phyloP scores from a whole-genome alignment of 306 rosid genomes.

The Glycine latifolia region DNA sequence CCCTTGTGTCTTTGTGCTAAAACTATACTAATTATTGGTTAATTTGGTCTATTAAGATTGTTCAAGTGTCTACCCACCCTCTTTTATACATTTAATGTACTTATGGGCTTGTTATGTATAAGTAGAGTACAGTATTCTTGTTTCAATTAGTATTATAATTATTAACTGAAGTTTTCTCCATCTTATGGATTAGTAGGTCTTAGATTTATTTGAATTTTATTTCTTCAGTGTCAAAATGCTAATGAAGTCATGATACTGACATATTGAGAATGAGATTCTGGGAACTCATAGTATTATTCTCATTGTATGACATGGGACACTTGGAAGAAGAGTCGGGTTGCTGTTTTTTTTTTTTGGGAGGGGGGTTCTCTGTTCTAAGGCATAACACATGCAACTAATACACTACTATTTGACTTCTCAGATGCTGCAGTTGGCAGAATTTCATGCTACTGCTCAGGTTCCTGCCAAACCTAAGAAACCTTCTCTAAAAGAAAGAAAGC shows the following conservation, averaged over 20 bases:
- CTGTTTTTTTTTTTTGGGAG: background rate
- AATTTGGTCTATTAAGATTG: slow-evolving; percentile 9
- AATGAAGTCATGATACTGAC: slow-evolving; percentile 15
- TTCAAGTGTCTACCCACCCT: slow-evolving; percentile 22
- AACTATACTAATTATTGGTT: slow-evolving; percentile 17
- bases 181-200: slow-evolving; percentile 25
- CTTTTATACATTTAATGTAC: slow-evolving; percentile 24
- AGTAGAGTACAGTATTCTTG: background rate
- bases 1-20: slow-evolving; percentile 31
- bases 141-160: slow-evolving; percentile 6
- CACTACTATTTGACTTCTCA: slow-evolving; percentile 54
- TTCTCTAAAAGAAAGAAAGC: slow-evolving; percentile 87
- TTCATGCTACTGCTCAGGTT: slow-evolving; percentile 76
- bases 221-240: slow-evolving; percentile 35
- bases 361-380: background rate
- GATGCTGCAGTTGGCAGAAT: slow-evolving; percentile 98
- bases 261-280: slow-evolving; percentile 33
- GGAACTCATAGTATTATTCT: slow-evolving; percentile 21
- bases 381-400: slow-evolving; percentile 35
- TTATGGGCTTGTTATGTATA: slow-evolving; percentile 21
- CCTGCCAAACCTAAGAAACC: slow-evolving; percentile 84
- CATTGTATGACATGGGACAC: slow-evolving; percentile 12
- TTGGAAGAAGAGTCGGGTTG: background rate
- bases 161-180: background rate
- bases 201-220: slow-evolving; percentile 29